Evolutionary conservation across 202 grass and related monocot genomes (phyloP).

Genomic region (Cymbopogon flexuosus): DNA sequence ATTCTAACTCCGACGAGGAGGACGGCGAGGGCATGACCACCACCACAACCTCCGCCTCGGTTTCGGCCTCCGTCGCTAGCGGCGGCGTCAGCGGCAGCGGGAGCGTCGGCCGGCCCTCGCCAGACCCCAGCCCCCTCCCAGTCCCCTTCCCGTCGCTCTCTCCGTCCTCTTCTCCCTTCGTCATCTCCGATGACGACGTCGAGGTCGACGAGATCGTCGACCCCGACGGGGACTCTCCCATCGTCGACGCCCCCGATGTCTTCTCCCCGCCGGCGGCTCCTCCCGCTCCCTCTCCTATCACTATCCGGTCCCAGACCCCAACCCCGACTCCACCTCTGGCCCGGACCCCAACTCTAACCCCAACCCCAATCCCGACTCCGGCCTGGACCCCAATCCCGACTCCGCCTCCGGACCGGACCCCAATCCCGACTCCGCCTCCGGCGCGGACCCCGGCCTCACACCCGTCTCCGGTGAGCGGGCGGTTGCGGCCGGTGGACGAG

Average conservation of each 20-base stretch:
- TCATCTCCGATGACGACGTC: conserved; percentile 75
- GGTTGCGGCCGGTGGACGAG: conserved; percentile 42
- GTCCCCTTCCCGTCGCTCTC: conserved; percentile 7
- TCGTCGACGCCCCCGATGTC: conserved; percentile 53
- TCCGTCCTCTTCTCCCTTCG: conserved; percentile 26
- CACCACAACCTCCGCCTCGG: neutral
- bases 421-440: neutral
- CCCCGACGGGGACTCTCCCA: conserved; percentile 39
- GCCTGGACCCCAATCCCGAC: neutral
- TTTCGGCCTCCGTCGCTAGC: conserved; percentile 17
- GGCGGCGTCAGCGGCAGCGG: conserved; percentile 18
- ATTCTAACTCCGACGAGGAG: conserved; percentile 47
- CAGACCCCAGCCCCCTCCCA: conserved; percentile 4
- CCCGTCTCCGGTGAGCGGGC: neutral
- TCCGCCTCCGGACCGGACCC: conserved; percentile 11
- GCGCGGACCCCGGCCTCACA: neutral
- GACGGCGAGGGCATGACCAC: conserved; percentile 6
- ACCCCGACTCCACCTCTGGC: conserved; percentile 9
- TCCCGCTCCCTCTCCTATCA: neutral
- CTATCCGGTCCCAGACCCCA: neutral
- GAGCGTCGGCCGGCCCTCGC: neutral
- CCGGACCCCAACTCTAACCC: conserved; percentile 4
- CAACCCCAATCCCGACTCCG: neutral
- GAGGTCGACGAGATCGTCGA: conserved; percentile 31
- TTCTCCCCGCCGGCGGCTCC: conserved; percentile 36